Percentiles rank a stretch among this genome's conserved stretches.
phyloP scores from a whole-genome alignment of 495 filamentous ascomycete species.

The Peziza echinospora region DNA sequence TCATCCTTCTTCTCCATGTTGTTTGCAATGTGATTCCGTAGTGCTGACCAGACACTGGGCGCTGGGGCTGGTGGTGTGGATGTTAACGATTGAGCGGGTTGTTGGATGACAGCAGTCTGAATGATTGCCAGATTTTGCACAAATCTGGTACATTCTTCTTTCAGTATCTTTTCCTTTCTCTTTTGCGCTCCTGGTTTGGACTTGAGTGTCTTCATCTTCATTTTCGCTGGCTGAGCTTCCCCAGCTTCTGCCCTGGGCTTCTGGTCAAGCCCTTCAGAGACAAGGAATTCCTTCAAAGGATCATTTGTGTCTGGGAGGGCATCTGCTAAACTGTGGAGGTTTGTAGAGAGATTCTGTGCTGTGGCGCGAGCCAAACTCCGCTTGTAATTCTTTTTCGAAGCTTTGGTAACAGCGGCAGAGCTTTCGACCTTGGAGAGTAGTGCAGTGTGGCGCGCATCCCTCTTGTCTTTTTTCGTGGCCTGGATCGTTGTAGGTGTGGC shows the following conservation, averaged over 20 bases:
- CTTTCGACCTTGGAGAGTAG: constrained; percentile 61
- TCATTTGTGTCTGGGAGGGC: constrained; percentile 44
- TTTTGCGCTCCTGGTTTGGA: constrained; percentile 60
- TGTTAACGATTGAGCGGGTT: not conserved
- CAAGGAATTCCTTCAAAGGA: too few relatives aligned
- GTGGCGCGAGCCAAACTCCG: constrained; percentile 39
- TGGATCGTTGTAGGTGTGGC: constrained; percentile 8
- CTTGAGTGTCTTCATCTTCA: constrained; percentile 42
- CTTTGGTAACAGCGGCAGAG: constrained; percentile 16
- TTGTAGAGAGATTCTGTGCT: constrained; percentile 54
- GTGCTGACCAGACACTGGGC: constrained; percentile 16
- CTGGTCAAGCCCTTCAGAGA: constrained; percentile 19
- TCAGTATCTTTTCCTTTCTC: constrained; percentile 56
- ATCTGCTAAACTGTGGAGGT: constrained; percentile 52
- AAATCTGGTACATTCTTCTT: constrained; percentile 60
- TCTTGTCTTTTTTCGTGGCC: constrained; percentile 51
- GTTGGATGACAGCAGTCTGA: constrained; percentile 18
- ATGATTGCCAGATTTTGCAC: constrained; percentile 54
- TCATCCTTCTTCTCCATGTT: constrained; percentile 23
- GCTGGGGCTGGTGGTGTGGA: not conserved
- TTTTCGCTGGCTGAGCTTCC: constrained; percentile 14
- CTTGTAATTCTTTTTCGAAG: constrained; percentile 18
- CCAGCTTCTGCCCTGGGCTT: constrained; percentile 20
- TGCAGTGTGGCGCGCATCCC: constrained; percentile 46
- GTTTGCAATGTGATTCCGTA: constrained; percentile 21